Conservation (phyloP, 805 yeast species). For the Candida adriatica region DNA sequence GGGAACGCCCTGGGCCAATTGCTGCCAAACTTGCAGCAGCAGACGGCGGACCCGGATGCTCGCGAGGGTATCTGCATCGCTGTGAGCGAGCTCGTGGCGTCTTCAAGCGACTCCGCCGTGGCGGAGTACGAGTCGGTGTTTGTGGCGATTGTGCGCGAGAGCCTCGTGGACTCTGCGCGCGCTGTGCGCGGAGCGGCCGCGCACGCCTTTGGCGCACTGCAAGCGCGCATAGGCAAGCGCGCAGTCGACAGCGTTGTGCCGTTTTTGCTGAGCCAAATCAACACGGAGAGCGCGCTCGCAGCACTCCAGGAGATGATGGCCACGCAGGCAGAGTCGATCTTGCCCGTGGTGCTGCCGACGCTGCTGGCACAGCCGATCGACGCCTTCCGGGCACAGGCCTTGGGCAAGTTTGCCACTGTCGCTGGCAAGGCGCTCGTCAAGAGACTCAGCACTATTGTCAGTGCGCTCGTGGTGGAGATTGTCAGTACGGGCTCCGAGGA, state of each 20-base stretch:
- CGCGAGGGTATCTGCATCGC: conserved; percentile 98
- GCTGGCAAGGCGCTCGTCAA: conserved; percentile 79
- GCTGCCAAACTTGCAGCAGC: conserved; percentile 74
- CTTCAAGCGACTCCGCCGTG: conserved; percentile 58
- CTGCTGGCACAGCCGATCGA: conserved; percentile 77
- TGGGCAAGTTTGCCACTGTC: conserved; percentile 81
- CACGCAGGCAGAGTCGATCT: conserved; percentile 79
- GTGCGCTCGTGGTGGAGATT: conserved; percentile 60
- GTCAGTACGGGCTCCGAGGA: conserved; percentile 32
- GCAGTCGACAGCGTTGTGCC: conserved; percentile 91
- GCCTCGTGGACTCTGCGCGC: conserved; percentile 67
- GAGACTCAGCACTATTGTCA: conserved; percentile 67
- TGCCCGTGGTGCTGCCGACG: conserved; percentile 89
- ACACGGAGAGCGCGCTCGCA: conserved; percentile 65
- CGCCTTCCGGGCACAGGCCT: conserved; percentile 76
- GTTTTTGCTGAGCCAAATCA: conserved; percentile 63
- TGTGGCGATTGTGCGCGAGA: conserved; percentile 67
- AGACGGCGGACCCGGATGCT: conserved; percentile 67
- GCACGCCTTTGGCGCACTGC: conserved; percentile 80
- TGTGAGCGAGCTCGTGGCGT: conserved; percentile 72
- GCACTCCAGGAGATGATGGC: conserved; percentile 93
- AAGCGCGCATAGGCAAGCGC: conserved; percentile 69
- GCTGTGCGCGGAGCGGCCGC: conserved; percentile 90
- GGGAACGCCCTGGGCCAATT: conserved; percentile 76
- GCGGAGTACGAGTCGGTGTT: conserved; percentile 59